A percentile compares a stretch with the other conserved stretches of the same genome.
Evolutionary conservation across 164 flowering plant genomes (phyloP).

Genomic region (Dillenia suffruticosa): DNA sequence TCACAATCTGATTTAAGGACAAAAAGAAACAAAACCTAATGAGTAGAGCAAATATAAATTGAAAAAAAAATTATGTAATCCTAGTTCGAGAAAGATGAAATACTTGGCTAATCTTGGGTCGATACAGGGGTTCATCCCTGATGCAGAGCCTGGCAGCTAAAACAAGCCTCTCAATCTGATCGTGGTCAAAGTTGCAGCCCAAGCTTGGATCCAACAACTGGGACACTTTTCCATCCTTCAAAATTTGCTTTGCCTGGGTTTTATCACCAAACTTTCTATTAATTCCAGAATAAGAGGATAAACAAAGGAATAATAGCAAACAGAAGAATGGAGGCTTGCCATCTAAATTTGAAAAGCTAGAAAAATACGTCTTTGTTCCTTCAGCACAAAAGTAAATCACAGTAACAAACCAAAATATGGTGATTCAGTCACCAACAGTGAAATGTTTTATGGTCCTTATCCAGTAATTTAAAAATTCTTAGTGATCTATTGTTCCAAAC

Average conservation of each 20-base stretch:
- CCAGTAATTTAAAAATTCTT: too few species aligned
- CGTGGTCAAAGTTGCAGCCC: conserved; percentile 39
- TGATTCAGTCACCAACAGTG: too few species aligned
- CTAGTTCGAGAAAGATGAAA: conserved; percentile 18
- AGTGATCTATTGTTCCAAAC: too few species aligned
- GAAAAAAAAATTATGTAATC: too few species aligned
- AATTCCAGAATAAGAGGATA: too few species aligned
- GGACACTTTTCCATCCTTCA: conserved; percentile 47
- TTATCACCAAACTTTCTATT: neutral
- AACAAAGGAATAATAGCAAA: too few species aligned
- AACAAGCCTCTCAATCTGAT: conserved; percentile 75
- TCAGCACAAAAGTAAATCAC: too few species aligned
- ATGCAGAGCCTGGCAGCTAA: conserved; percentile 80
- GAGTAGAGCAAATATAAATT: neutral
- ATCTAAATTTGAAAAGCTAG: too few species aligned
- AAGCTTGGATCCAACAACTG: conserved; percentile 64
- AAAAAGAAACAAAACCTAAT: neutral
- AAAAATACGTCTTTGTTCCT: too few species aligned
- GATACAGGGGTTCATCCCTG: conserved; percentile 60
- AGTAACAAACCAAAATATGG: too few species aligned
- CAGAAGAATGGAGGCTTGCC: too few species aligned
- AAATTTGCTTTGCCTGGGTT: conserved; percentile 72
- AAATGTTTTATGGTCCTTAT: too few species aligned
- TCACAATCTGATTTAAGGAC: conserved; percentile 49
- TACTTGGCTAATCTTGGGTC: conserved; percentile 77